These are phyloP conservation scores for Phoma herbarum DNA, from an alignment of 2,329 filamentous ascomycete species.

Conservation along the genomic window DNA sequence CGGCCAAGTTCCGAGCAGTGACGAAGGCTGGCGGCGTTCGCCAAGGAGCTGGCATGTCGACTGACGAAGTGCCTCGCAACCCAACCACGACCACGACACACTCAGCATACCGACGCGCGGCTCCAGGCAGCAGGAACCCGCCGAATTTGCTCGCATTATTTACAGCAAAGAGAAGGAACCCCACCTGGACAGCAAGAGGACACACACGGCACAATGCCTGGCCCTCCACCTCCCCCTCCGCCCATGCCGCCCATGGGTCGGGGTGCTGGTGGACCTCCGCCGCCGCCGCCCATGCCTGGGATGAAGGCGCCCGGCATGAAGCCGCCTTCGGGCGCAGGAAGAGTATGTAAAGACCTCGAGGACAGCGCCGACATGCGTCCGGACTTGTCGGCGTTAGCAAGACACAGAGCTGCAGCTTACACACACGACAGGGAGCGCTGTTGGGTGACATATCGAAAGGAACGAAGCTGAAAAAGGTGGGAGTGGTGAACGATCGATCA, in stretches of 20 bases:
- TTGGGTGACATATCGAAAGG: constrained; percentile 90
- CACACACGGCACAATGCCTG: constrained; percentile 42
- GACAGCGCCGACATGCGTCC: neutral
- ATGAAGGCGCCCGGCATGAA: constrained; percentile 46
- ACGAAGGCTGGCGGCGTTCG: constrained; percentile 11
- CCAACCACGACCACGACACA: constrained; percentile 31
- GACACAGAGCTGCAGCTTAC: constrained; percentile 37
- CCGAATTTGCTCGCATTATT: neutral
- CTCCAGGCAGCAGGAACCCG: constrained; percentile 28
- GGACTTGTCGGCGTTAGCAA: constrained; percentile 5
- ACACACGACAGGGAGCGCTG: constrained; percentile 73
- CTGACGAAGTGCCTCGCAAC: constrained; percentile 19
- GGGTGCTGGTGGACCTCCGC: constrained; percentile 49
- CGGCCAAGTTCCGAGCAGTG: constrained; percentile 10
- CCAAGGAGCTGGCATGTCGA: constrained; percentile 15
- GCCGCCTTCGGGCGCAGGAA: constrained; percentile 44
- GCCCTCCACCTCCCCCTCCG: constrained; percentile 49
- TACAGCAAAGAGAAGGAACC: neutral
- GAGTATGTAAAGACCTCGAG: constrained; percentile 35
- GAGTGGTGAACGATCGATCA: constrained; percentile 91
- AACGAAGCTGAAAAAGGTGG: constrained; percentile 75
- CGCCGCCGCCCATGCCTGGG: constrained; percentile 49
- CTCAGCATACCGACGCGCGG: constrained; percentile 25
- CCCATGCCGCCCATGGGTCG: constrained; percentile 51
- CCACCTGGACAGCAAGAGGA: constrained; percentile 2